These are phyloP conservation scores for Ophiognomonia clavigignenti-juglandacearum DNA, from an alignment of 2,329 filamentous ascomycete species.

Conservation along the genomic window DNA sequence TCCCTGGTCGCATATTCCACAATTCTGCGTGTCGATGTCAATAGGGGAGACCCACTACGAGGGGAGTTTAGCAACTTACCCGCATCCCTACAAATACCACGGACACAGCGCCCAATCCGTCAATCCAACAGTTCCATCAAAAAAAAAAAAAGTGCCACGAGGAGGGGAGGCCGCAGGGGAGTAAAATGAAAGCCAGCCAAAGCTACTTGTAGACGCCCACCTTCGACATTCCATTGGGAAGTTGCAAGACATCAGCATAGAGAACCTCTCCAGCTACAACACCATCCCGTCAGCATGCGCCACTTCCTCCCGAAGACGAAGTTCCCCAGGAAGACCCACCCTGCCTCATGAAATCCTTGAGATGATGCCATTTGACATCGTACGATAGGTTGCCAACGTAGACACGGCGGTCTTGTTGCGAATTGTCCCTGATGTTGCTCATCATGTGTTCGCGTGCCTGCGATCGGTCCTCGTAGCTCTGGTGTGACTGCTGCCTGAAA, in stretches of 20 bases:
- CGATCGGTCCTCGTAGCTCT: conserved; percentile 78
- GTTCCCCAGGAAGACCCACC: conserved; percentile 54
- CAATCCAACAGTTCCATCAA: conserved; percentile 96
- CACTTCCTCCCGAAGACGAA: conserved; percentile 17
- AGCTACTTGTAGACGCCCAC: conserved; percentile 92
- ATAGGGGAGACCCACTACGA: conserved; percentile 14
- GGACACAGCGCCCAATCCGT: conserved; percentile 92
- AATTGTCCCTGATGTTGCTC: conserved; percentile 86
- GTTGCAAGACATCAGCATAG: conserved; percentile 97
- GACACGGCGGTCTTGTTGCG: conserved; percentile 97
- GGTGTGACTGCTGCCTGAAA: conserved; percentile 62
- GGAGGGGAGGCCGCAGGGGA: conserved; percentile 54
- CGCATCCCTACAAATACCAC: conserved; percentile 97
- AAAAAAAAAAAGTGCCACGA: conserved; percentile 47
- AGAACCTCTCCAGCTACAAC: conserved; percentile 90
- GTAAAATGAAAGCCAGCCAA: conserved; percentile 79
- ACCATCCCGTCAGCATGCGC: conserved; percentile 31
- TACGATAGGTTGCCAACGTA: conserved; percentile 99
- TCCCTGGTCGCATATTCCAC: conserved; percentile 99
- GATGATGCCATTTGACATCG: conserved; percentile 99
- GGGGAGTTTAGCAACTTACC: conserved; percentile 58
- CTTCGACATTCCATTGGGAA: conserved; percentile 99
- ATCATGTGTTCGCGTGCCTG: conserved; percentile 93
- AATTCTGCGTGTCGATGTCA: conserved; percentile 61
- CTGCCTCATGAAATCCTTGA: conserved; percentile 99